Evolutionary conservation across 2,329 filamentous ascomycete genomes (phyloP).

Genomic region (Apiospora phragmitis): DNA sequence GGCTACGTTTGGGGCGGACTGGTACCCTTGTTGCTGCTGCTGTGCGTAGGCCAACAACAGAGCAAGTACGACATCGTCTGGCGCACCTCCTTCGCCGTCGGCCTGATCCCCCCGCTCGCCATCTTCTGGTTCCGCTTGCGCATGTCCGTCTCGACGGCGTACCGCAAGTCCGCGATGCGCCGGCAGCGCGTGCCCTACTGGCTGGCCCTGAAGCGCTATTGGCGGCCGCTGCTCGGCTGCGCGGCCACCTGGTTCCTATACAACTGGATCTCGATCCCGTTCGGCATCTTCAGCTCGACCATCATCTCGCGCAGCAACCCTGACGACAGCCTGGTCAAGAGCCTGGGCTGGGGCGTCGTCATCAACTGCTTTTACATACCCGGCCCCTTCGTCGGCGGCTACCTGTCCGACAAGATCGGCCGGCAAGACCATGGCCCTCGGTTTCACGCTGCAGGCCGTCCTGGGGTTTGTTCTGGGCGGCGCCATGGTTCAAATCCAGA

Average conservation of each 20-base stretch:
- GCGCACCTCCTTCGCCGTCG: conserved; percentile 51
- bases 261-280: conserved; percentile 56
- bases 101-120: conserved; percentile 47
- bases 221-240: conserved; percentile 48
- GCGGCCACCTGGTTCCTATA: conserved; percentile 53
- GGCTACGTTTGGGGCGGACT: conserved; percentile 52
- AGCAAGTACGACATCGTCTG: conserved; percentile 46
- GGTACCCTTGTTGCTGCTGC: conserved; percentile 50
- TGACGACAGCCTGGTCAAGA: conserved; percentile 41
- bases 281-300: conserved; percentile 55
- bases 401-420: conserved; percentile 49
- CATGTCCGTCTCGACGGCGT: conserved; percentile 51
- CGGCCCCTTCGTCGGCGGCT: conserved; percentile 47
- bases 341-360: conserved; percentile 44
- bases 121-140: conserved; percentile 55
- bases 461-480: conserved; percentile 52
- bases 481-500: conserved; percentile 44
- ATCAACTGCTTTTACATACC: conserved; percentile 54
- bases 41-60: conserved; percentile 43
- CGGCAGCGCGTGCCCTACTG: conserved; percentile 47
- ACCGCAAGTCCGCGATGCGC: conserved; percentile 46
- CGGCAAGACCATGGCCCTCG: conserved; percentile 51
- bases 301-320: conserved; percentile 46
- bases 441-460: conserved; percentile 44
- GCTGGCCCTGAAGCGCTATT: conserved; percentile 49